phyloP scores from a whole-genome alignment of 176 grass and related monocot species.

The sorghum (Sorghum bicolor) region DNA sequence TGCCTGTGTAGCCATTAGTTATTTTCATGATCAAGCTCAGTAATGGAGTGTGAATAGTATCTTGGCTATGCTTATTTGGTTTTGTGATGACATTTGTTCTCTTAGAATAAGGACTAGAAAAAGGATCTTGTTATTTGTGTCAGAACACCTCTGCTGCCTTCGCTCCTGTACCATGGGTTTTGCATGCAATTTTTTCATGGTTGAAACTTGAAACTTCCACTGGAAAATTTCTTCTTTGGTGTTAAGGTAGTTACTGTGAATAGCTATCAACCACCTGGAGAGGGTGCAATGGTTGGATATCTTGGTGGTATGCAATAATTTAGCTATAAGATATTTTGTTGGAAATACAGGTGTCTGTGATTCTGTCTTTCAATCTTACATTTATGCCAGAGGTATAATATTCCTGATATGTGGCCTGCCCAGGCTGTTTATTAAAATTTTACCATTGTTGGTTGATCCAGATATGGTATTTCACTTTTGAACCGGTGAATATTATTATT shows the following conservation, averaged over 20 bases:
- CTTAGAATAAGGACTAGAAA: background rate
- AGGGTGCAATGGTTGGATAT: background rate
- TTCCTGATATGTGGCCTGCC: background rate
- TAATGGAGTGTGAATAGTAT: background rate
- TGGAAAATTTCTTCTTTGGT: background rate
- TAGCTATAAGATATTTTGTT: background rate
- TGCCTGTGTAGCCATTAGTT: background rate
- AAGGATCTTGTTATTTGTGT: background rate
- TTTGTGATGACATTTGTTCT: background rate
- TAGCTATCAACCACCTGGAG: background rate
- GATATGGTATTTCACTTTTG: background rate
- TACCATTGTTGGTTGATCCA: background rate
- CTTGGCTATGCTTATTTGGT: slow-evolving; percentile 1
- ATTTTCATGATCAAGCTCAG: background rate
- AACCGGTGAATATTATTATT: background rate
- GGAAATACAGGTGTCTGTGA: background rate
- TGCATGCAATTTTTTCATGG: background rate
- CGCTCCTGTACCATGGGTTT: background rate
- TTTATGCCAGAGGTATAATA: background rate
- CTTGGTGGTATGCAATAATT: background rate
- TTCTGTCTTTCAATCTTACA: background rate
- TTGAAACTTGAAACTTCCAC: background rate
- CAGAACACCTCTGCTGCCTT: background rate
- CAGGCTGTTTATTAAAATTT: background rate
- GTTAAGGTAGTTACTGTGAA: background rate